A percentile compares a stretch with the other conserved stretches of the same genome.
Evolutionary conservation across 2,329 filamentous ascomycete species (phyloP).

Genomic region (Venturia asperata): DNA sequence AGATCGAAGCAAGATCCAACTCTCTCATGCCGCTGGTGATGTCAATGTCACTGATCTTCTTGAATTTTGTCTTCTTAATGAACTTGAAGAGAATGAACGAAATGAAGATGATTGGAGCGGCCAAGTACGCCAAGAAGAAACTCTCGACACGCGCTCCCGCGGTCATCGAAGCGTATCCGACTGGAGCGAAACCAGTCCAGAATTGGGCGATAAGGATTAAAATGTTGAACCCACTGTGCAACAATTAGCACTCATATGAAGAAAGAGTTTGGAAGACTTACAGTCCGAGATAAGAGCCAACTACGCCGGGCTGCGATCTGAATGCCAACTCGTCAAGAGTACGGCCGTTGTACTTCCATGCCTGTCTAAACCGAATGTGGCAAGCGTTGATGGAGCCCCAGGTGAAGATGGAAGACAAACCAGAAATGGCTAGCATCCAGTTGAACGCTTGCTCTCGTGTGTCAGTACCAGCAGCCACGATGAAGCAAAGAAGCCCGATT

Average conservation of each 20-base stretch:
- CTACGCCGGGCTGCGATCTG: conserved; percentile 66
- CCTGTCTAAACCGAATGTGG: conserved; percentile 58
- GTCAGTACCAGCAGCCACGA: conserved; percentile 57
- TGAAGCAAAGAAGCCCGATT: conserved; percentile 48
- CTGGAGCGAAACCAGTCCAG: conserved; percentile 76
- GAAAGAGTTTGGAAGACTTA: conserved; percentile 4
- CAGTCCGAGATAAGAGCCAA: conserved; percentile 69
- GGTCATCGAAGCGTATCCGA: conserved; percentile 46
- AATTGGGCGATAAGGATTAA: conserved; percentile 77
- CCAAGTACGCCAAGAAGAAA: conserved; percentile 31
- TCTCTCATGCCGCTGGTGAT: conserved; percentile 19
- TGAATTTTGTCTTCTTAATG: conserved; percentile 20
- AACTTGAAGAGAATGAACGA: conserved; percentile 30
- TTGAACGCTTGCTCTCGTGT: conserved; percentile 6
- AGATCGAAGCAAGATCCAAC: conserved; percentile 22
- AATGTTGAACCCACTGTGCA: conserved; percentile 52
- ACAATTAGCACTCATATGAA: conserved; percentile 21
- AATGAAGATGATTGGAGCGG: conserved; percentile 29
- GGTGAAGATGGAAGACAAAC: conserved; percentile 66
- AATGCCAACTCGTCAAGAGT: conserved; percentile 74
- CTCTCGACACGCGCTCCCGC: conserved; percentile 21
- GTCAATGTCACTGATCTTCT: conserved; percentile 22
- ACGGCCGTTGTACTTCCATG: conserved; percentile 55
- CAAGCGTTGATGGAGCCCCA: conserved; percentile 63
- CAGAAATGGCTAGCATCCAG: conserved; percentile 60